Evolutionary conservation across 2,329 filamentous ascomycete genomes (phyloP).

Genomic region (Aaosphaeria pasadenensis): DNA sequence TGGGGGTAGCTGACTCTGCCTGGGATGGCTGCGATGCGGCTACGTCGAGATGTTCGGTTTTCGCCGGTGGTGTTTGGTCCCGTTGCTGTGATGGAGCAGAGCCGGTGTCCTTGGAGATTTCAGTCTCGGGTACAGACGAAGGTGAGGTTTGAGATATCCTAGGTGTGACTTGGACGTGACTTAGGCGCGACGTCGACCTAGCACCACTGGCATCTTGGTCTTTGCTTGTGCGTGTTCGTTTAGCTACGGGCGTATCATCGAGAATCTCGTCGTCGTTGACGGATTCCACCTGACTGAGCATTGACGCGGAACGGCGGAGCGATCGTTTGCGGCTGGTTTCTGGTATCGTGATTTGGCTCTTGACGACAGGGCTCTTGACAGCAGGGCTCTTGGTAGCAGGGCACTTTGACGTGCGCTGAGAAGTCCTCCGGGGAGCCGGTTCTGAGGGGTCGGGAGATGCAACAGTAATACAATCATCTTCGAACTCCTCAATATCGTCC

Average conservation of each 20-base stretch:
- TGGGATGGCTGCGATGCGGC: neutral
- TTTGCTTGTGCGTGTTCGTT: slow-evolving; percentile 18
- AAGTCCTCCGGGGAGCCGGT: neutral
- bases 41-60: slow-evolving; percentile 3
- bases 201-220: slow-evolving; percentile 31
- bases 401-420: slow-evolving; percentile 8
- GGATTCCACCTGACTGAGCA: slow-evolving; percentile 26
- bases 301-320: slow-evolving; percentile 25
- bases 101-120: neutral
- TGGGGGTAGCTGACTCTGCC: slow-evolving; percentile 16
- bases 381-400: slow-evolving; percentile 7
- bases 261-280: slow-evolving; percentile 15
- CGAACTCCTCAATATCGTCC: slow-evolving; percentile 17
- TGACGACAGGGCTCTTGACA: slow-evolving; percentile 17
- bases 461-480: slow-evolving; percentile 40
- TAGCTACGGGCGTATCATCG: slow-evolving; percentile 27
- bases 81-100: slow-evolving; percentile 10
- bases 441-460: slow-evolving; percentile 12
- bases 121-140: neutral
- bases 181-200: slow-evolving; percentile 19
- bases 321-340: slow-evolving; percentile 21
- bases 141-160: slow-evolving; percentile 3
- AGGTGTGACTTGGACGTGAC: slow-evolving; percentile 23
- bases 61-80: slow-evolving; percentile 6
- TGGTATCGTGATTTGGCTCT: slow-evolving; percentile 6